Evolutionary conservation across 2,329 filamentous ascomycete species (phyloP).

Genomic region (Coleophoma eucalyptorum): DNA sequence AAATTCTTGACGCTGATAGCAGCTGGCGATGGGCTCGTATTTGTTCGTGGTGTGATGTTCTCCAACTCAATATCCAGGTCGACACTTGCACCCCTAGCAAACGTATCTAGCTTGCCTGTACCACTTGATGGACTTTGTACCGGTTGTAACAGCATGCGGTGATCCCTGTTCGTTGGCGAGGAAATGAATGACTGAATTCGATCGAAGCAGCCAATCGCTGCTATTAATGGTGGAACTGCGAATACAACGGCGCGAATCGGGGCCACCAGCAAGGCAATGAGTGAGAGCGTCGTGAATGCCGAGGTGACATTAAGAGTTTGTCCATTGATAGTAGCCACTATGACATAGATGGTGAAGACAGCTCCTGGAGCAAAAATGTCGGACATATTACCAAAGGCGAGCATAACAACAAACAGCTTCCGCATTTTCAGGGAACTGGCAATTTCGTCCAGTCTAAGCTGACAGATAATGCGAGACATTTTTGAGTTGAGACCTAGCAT

Average conservation of each 20-base stretch:
- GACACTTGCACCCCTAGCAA: background rate
- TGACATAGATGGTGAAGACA: constrained; percentile 34
- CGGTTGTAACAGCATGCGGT: constrained; percentile 7
- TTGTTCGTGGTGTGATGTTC: constrained; percentile 2
- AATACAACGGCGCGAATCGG: constrained; percentile 37
- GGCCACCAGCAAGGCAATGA: constrained; percentile 32
- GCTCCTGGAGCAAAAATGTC: constrained; percentile 29
- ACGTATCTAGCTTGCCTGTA: constrained; percentile 8
- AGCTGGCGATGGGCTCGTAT: constrained; percentile 2
- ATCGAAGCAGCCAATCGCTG: constrained; percentile 33
- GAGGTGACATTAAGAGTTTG: constrained; percentile 17
- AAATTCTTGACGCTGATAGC: constrained; percentile 14
- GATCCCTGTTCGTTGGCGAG: constrained; percentile 6
- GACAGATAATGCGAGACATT: constrained; percentile 27
- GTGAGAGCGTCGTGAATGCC: constrained; percentile 37
- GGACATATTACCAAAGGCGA: constrained; percentile 13
- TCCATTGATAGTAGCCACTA: constrained; percentile 22
- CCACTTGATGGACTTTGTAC: background rate
- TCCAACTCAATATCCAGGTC: constrained; percentile 9
- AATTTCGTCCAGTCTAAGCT: constrained; percentile 24
- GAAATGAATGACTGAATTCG: constrained; percentile 33
- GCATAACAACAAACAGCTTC: constrained; percentile 12
- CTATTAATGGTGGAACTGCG: constrained; percentile 30
- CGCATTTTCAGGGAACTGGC: constrained; percentile 11
- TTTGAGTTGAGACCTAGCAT: constrained; percentile 29